Base-by-base conservation (phyloP, 106 monocot genomes). In the Dioscorea dumetorum region DNA sequence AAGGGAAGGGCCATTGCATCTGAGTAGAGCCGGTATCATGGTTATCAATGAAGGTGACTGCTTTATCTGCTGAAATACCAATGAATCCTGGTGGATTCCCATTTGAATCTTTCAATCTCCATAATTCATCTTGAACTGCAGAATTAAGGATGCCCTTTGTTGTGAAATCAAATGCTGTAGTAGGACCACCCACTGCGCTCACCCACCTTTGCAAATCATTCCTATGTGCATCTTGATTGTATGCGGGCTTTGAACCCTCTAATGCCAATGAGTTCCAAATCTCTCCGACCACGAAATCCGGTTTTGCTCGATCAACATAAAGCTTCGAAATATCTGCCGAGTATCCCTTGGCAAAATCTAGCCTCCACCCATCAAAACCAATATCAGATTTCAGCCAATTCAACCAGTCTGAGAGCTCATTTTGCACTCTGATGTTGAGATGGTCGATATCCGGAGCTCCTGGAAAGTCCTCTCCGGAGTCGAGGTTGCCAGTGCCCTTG, bases 11-110 rank as follows among this genome's bases (percentile, higher is more conserved):
- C 88, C 88, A 84, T 54, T 73, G 0, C 12, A 34, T 50, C 56
- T 84, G 84, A 28, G 84, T 80, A 0, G 84, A 84, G 1, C 80
- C 84, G 0, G 84, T 84, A 48, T 84, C 84, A 32, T 84, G 84
- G 67, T 90, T 90, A 35, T 90, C 89, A 33, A 90, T 62, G 65
- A 88, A 88, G 23, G 88, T 88, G 3, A 84, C 81, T 9, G 88
- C 88, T 63, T 80, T 84, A 32, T 70, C 84, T 22, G 84, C 74
- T 67, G 58, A 53, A 70, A 61, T 72, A 14, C 88, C 88, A n/a
- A 85, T 77, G 82, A 85, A 41, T 13, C 88, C 88, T 10, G 84
- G 71, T 6, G 88, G 78, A 52, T 77, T 82, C 31, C 88, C 82
- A 8, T 49, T 50, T 0, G 63, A 3, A 60, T 77, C 88, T 8